These are phyloP conservation scores for Emmonsiellopsis sp. DNA, from an alignment of 2,329 filamentous ascomycete species.

Conservation along the genomic window DNA sequence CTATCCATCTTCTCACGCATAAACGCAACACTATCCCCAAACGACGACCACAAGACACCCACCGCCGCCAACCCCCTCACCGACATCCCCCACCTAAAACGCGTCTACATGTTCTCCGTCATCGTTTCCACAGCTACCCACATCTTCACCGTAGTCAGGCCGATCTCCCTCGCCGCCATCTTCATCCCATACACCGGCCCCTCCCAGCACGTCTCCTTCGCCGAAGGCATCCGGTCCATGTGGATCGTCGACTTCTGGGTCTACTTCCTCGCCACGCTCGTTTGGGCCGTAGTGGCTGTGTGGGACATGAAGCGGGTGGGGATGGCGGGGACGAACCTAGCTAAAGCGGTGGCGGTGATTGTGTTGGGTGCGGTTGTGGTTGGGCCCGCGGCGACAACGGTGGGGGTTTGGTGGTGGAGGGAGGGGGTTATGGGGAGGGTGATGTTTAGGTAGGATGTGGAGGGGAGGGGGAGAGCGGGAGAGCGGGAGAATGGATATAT, in stretches of 20 bases:
- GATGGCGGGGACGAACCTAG: neutral
- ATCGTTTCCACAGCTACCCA: neutral
- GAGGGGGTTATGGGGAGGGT: neutral
- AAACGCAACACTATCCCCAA: neutral
- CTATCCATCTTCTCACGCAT: neutral
- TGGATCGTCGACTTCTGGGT: neutral
- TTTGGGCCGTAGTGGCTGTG: neutral
- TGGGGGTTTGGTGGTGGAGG: neutral
- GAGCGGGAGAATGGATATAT: neutral
- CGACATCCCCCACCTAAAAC: neutral
- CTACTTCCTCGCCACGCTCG: neutral
- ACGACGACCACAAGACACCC: neutral
- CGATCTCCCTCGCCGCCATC: neutral
- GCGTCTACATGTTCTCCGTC: neutral
- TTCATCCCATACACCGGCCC: neutral
- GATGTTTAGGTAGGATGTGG: neutral
- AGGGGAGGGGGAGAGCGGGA: neutral
- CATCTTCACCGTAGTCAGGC: neutral
- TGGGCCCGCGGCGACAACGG: neutral
- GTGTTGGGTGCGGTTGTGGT: neutral
- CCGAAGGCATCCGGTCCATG: neutral
- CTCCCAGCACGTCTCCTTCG: neutral
- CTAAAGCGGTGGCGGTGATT: neutral
- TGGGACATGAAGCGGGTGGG: conserved; percentile 1
- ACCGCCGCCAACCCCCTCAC: neutral